phyloP scores from a whole-genome alignment of 169 alveolate species.

The Plasmodium ovale region DNA sequence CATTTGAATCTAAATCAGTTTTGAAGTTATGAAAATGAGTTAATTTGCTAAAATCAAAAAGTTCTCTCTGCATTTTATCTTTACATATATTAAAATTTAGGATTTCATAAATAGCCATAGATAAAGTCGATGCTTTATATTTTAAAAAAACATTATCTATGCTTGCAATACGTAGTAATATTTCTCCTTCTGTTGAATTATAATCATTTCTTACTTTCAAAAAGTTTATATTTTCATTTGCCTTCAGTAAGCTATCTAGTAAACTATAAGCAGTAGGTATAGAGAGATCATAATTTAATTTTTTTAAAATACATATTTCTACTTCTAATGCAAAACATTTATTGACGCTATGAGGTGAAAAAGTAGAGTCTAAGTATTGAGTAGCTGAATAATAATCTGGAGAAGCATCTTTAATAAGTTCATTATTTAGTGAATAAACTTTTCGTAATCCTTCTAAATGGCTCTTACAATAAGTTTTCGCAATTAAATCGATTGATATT shows the following conservation, averaged over 20 bases:
- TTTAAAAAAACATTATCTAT: slow-evolving; percentile 60
- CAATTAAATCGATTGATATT: slow-evolving; percentile 43
- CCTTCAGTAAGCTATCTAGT: slow-evolving; percentile 58
- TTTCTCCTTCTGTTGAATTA: slow-evolving; percentile 68
- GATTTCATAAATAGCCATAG: slow-evolving; percentile 76
- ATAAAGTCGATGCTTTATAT: slow-evolving; percentile 61
- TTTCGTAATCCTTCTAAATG: slow-evolving; percentile 65
- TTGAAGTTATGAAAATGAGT: neutral
- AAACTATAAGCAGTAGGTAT: slow-evolving; percentile 71
- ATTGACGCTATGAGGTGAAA: slow-evolving; percentile 43
- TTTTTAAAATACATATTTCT: slow-evolving; percentile 64
- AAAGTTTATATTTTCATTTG: slow-evolving; percentile 68
- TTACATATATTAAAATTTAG: slow-evolving; percentile 63
- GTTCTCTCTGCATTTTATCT: slow-evolving; percentile 68
- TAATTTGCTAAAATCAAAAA: slow-evolving; percentile 8
- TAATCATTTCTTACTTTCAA: slow-evolving; percentile 42
- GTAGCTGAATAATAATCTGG: slow-evolving; percentile 72
- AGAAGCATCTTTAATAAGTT: slow-evolving; percentile 52
- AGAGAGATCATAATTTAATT: slow-evolving; percentile 64
- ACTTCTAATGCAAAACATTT: slow-evolving; percentile 64
- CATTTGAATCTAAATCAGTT: neutral
- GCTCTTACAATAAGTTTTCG: slow-evolving; percentile 52
- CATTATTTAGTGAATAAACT: slow-evolving; percentile 57
- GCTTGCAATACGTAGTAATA: slow-evolving; percentile 54
- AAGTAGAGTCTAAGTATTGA: slow-evolving; percentile 41